A percentile compares a stretch with the other conserved stretches of the same genome.
phyloP scores from a whole-genome alignment of 176 grass and related monocot genomes.

The Phyllostachys edulis region DNA sequence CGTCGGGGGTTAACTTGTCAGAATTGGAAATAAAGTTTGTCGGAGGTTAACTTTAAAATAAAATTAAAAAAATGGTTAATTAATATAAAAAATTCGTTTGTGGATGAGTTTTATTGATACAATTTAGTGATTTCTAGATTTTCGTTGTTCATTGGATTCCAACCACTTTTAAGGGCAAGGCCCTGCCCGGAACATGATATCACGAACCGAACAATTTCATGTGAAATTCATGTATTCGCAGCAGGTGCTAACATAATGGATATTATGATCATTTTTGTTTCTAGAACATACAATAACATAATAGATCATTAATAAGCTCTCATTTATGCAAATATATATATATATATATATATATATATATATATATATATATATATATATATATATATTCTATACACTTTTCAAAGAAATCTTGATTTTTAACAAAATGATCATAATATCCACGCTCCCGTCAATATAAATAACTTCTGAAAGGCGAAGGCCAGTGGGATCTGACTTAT shows the following conservation, averaged over 20 bases:
- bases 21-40: too few species aligned
- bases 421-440: not conserved
- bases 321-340: not conserved
- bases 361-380: not conserved
- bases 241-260: too few species aligned
- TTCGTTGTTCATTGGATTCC: not conserved
- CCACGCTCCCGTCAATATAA: not conserved
- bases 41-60: too few species aligned
- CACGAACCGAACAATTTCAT: not conserved
- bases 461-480: not conserved
- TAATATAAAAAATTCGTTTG: too few species aligned
- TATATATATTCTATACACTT: not conserved
- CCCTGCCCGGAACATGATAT: not conserved
- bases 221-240: not conserved
- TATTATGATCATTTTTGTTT: not conserved
- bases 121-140: not conserved
- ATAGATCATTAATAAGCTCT: not conserved
- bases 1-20: too few species aligned
- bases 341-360: not conserved
- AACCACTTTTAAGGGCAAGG: not conserved
- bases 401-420: not conserved
- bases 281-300: not conserved
- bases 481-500: not conserved
- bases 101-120: not conserved
- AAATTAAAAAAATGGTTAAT: too few species aligned